Conservation (phyloP, 139 green algal genomes). For the Closterium sp. region DNA sequence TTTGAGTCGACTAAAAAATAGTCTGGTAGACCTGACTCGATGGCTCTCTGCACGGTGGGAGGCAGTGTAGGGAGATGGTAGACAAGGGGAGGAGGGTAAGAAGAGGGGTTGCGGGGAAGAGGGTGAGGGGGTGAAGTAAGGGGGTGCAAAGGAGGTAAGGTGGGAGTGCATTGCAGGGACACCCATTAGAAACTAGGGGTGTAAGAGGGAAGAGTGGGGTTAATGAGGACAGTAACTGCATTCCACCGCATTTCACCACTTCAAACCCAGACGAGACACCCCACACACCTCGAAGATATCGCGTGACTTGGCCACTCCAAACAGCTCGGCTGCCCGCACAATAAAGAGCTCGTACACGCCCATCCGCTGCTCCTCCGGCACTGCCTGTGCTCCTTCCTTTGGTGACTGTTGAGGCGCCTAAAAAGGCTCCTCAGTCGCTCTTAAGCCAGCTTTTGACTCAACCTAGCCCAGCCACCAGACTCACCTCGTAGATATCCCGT, state of each 20-base stretch:
- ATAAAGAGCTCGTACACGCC: conserved; percentile 73
- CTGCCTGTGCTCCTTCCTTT: neutral
- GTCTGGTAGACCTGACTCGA: neutral
- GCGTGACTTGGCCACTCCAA: conserved; percentile 90
- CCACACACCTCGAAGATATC: conserved; percentile 84
- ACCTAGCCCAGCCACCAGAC: neutral
- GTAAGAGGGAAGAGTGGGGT: neutral
- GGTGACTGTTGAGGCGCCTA: too few species aligned
- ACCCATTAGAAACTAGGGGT: neutral
- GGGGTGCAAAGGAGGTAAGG: too few species aligned
- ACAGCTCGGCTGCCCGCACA: conserved; percentile 82
- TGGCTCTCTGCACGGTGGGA: too few species aligned
- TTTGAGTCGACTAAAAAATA: neutral
- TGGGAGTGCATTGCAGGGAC: too few species aligned
- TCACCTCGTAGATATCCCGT: conserved; percentile 88
- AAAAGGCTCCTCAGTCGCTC: neutral
- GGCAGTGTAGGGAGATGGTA: too few species aligned
- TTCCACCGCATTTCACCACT: neutral
- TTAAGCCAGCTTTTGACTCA: neutral
- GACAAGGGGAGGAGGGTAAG: too few species aligned
- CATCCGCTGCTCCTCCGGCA: neutral
- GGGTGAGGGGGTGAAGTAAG: too few species aligned
- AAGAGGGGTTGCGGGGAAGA: too few species aligned
- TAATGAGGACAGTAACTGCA: too few species aligned
- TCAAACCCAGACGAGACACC: too few species aligned